Conservation (phyloP, 2,329 filamentous ascomycete species). For the Colletotrichum sp. region DNA sequence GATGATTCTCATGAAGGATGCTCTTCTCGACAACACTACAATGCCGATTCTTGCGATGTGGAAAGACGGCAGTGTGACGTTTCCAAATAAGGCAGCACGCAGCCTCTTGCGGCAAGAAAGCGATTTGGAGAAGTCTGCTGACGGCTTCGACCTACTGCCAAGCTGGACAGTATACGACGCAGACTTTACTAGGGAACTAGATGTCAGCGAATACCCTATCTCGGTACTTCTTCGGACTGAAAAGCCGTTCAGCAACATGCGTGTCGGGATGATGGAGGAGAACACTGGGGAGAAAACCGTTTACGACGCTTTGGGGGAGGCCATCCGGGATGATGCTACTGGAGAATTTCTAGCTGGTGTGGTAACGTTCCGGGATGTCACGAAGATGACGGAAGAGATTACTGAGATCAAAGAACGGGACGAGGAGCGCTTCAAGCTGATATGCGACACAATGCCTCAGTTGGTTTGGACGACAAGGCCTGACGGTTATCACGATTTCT, state of each 20-base stretch:
- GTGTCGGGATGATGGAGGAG: slow-evolving; percentile 66
- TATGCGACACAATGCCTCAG: slow-evolving; percentile 75
- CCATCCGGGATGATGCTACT: slow-evolving; percentile 67
- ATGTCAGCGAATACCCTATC: slow-evolving; percentile 69
- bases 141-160: slow-evolving; percentile 61
- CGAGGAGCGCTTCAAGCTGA: slow-evolving; percentile 75
- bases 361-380: slow-evolving; percentile 75
- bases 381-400: slow-evolving; percentile 71
- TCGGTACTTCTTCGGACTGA: slow-evolving; percentile 66
- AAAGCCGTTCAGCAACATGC: slow-evolving; percentile 59
- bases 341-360: slow-evolving; percentile 77
- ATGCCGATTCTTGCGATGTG: slow-evolving; percentile 81
- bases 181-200: slow-evolving; percentile 65
- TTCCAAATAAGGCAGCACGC: slow-evolving; percentile 72
- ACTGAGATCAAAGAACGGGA: slow-evolving; percentile 72
- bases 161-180: slow-evolving; percentile 68
- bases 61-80: slow-evolving; percentile 76
- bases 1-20: slow-evolving; percentile 76
- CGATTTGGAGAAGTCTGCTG: slow-evolving; percentile 41
- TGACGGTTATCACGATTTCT: slow-evolving; percentile 73
- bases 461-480: slow-evolving; percentile 76
- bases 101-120: slow-evolving; percentile 50
- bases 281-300: slow-evolving; percentile 53
- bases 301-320: slow-evolving; percentile 71
- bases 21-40: slow-evolving; percentile 74